Conservation (phyloP, 768 basidiomycete species). For the Tricholomella constricta region DNA sequence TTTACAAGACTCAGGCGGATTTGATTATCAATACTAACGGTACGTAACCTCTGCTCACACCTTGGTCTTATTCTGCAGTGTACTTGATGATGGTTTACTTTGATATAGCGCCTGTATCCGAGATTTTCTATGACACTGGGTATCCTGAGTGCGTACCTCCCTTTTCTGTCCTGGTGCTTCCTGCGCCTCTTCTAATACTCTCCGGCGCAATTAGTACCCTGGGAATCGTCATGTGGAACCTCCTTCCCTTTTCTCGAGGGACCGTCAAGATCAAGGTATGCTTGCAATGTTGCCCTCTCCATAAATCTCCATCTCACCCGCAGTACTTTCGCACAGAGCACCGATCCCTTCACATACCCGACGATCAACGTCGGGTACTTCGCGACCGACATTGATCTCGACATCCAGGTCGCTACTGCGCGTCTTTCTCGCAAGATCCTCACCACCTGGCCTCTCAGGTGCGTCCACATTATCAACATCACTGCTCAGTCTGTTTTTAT, state of each 20-base stretch:
- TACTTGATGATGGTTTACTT: neutral
- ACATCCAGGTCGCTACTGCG: conserved; percentile 50
- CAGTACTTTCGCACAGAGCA: conserved; percentile 32
- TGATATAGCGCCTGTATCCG: conserved; percentile 43
- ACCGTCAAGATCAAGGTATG: conserved; percentile 47
- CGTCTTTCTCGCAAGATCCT: conserved; percentile 46
- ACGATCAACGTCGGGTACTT: conserved; percentile 54
- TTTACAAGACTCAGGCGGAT: conserved; percentile 48
- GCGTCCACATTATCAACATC: conserved; percentile 3
- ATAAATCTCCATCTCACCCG: neutral
- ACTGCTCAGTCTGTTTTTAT: neutral
- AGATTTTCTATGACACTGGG: conserved; percentile 49
- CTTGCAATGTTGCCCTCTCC: neutral
- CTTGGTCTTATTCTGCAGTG: neutral
- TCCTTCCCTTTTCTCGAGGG: conserved; percentile 58
- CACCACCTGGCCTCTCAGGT: conserved; percentile 44
- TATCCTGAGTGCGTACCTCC: conserved; percentile 41
- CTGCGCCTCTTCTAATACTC: neutral
- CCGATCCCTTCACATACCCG: conserved; percentile 50
- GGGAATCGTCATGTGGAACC: conserved; percentile 54
- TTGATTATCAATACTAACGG: conserved; percentile 49
- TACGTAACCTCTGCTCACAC: conserved; percentile 18
- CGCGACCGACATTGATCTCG: conserved; percentile 47
- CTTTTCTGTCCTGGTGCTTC: neutral
- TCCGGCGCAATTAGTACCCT: conserved; percentile 30